These are phyloP conservation scores for Russula virescens DNA, from an alignment of 768 basidiomycete species.

Conservation along the genomic window DNA sequence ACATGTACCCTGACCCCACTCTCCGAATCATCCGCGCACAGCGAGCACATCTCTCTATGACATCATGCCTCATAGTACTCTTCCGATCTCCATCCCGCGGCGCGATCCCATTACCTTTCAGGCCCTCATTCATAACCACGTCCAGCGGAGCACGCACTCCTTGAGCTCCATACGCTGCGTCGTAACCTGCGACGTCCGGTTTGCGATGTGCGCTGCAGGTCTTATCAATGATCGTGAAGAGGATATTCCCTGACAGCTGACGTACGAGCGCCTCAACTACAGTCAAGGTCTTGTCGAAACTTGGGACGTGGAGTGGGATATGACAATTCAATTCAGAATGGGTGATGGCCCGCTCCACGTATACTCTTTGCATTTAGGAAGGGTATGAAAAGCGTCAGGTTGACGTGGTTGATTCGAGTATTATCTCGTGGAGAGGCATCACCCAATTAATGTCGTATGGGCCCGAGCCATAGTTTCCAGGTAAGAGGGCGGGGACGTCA, in stretches of 20 bases:
- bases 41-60: too few relatives aligned
- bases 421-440: constrained; percentile 30
- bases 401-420: constrained; percentile 36
- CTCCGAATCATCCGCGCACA: too few relatives aligned
- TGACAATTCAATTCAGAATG: constrained; percentile 31
- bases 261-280: constrained; percentile 26
- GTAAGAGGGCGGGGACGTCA: constrained; percentile 1
- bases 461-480: constrained; percentile 26
- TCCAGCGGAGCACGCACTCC: constrained; percentile 41
- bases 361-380: constrained; percentile 31
- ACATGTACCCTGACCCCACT: too few relatives aligned
- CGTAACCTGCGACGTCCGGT: constrained; percentile 34
- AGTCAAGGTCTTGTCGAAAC: constrained; percentile 25
- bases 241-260: constrained; percentile 21
- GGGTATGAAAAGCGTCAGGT: constrained; percentile 39
- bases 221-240: constrained; percentile 41
- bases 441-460: constrained; percentile 39
- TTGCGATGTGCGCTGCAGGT: constrained; percentile 32
- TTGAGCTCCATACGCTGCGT: constrained; percentile 45
- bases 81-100: constrained; percentile 11
- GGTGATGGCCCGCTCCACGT: constrained; percentile 28
- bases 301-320: constrained; percentile 30
- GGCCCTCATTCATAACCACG: constrained; percentile 28
- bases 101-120: constrained; percentile 7
- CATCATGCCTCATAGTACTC: too few relatives aligned